Base-by-base conservation (phyloP, 345 rosid species). In the Draba incana region DNA sequence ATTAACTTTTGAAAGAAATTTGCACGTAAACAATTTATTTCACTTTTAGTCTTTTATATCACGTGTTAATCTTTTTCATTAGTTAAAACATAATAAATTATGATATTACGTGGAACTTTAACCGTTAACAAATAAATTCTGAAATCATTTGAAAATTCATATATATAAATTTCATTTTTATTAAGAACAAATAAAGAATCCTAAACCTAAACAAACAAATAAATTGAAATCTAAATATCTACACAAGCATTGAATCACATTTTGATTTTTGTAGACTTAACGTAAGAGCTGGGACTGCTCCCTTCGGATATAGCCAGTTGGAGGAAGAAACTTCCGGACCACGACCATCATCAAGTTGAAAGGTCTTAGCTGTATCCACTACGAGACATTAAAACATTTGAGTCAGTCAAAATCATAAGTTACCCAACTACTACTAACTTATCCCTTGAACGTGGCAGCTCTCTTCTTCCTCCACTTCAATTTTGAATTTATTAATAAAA, bases 291-390 rank as follows among this genome's bases (percentile, higher is more conserved):
- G 15, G 48, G 46, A 14, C 9, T 35, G 56, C 20, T 66, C n/a
- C 12, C 53, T 24, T 14, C 20, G 35, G 50, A 69, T 39, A 2
- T 1, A 59, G 66, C 66, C 66, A 69, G 50, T 57, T 69, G 73
- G 58, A 58, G 6, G 1, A 57, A 5, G 76, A 63, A 62, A 51
- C 58, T 64, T 63, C 64, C 57, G 0, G 70, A 55, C 64, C 61
- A 64, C 43, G 70, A 47, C 58, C 46, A 6, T 10, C 51, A 48
- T 41, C 71, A 48, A 64, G 30, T 72, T 48, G 53, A 64, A 23
- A 20, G 50, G 60, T 20, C 60, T 48, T 72, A 72, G 71, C 76
- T 72, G 76, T 72, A 60, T 64, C 76, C 71, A 39, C 65, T 16
- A 37, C 23, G 9, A 43, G 9, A 43, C 53, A 66, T 20, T 49